A percentile compares a stretch with the other conserved stretches of the same genome.
phyloP scores from a whole-genome alignment of 2,329 filamentous ascomycete species.

The Fusarium armeniacum region DNA sequence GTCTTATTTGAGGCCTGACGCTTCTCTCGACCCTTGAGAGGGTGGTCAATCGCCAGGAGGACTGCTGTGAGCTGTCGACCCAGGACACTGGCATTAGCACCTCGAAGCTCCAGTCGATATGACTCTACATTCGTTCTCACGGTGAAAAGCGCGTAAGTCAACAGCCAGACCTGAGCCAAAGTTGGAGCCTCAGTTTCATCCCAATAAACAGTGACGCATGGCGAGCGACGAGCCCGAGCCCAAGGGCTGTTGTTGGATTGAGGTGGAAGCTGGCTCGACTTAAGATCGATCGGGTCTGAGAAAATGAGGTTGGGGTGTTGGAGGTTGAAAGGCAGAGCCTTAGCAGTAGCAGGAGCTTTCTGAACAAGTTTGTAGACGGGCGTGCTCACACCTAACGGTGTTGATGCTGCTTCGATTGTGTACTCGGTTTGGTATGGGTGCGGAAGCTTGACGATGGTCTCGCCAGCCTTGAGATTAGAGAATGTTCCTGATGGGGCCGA shows the following conservation, averaged over 20 bases:
- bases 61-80: slow-evolving; percentile 61
- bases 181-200: slow-evolving; percentile 58
- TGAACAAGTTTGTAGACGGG: slow-evolving; percentile 56
- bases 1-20: slow-evolving; percentile 38
- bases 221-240: slow-evolving; percentile 68
- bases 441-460: slow-evolving; percentile 63
- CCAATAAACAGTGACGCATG: slow-evolving; percentile 63
- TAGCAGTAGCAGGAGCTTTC: slow-evolving; percentile 48
- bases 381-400: slow-evolving; percentile 37
- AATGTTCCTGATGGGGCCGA: slow-evolving; percentile 37
- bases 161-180: slow-evolving; percentile 66
- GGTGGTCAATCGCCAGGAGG: slow-evolving; percentile 65
- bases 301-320: slow-evolving; percentile 58
- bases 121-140: slow-evolving; percentile 63
- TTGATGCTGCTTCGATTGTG: slow-evolving; percentile 54
- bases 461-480: slow-evolving; percentile 48
- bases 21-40: slow-evolving; percentile 55
- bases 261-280: slow-evolving; percentile 64
- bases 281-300: slow-evolving; percentile 62
- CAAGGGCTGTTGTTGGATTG: slow-evolving; percentile 69
- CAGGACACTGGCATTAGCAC: slow-evolving; percentile 54
- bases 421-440: slow-evolving; percentile 65
- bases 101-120: slow-evolving; percentile 62
- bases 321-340: slow-evolving; percentile 51
- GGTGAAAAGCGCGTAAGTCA: slow-evolving; percentile 67